Evolutionary conservation across 345 rosid species (phyloP), one percentile per base, ranked within the genome.

Genomic region (Gossypium turneri): DNA sequence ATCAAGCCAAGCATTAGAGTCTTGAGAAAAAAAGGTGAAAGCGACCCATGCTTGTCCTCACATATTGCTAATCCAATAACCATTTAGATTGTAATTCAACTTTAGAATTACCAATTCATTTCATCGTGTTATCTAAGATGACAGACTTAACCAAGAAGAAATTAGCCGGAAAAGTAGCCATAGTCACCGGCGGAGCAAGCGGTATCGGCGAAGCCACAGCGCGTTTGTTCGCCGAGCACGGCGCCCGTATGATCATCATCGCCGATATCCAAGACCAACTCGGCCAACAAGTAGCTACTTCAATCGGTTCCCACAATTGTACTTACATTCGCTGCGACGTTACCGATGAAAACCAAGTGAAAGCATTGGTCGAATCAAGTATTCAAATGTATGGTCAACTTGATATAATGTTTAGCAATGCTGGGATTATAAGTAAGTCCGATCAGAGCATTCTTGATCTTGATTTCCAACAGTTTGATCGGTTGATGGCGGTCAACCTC

Each of bases 111-210:
- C 62, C 27, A 22, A 22, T 58, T 9, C 1, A 58, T 9, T 58
- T 58, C 62, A 10, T 11, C 1, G 34, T 58, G 62, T 58, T 12
- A 50, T 50, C 15, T 19, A 58, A 58, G 62, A 58, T 58, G 62
- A 22, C 34, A 22, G 29, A 22, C 29, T 58, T 22, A 22, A 58
- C 34, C 62, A 58, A 58, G 5, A 58, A 67, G 59, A 70, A 70
- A 51, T 24, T 70, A 25, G 24, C 44, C 9, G 68, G 76, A 16
- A 73, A 73, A 60, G 76, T 73, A 17, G 76, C 76, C 57, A 73
- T 73, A 3, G 47, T 73, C 56, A 73, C 75, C 5, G 75, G 75
- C 9, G 75, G 67, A 13, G 75, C 75, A 7, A 59, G 75, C 67
- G 75, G 75, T 1, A 73, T 73, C 4, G 76, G 76, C 6, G 44